Evolutionary conservation across 805 yeast species (phyloP).

Genomic region (Candida gorgasii): DNA sequence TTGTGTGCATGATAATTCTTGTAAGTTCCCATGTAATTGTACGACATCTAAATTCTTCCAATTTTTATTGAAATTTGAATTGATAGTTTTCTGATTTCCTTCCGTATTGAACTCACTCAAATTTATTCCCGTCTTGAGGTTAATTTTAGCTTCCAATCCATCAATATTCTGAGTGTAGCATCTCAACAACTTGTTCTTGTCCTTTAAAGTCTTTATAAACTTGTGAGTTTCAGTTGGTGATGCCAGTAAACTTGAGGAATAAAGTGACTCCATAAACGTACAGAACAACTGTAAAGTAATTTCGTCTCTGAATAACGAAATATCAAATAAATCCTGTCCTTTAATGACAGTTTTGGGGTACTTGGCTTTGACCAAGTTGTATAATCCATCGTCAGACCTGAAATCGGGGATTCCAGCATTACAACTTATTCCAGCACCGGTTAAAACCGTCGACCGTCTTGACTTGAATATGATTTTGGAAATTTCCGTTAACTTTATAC

Average conservation of each 20-base stretch:
- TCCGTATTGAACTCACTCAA: constrained; percentile 25
- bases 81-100: constrained; percentile 13
- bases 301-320: constrained; percentile 72
- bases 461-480: constrained; percentile 50
- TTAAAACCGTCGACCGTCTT: constrained; percentile 63
- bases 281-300: constrained; percentile 73
- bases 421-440: constrained; percentile 97
- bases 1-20: constrained; percentile 70
- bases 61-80: constrained; percentile 28
- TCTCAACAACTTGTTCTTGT: constrained; percentile 65
- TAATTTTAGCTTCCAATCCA: constrained; percentile 71
- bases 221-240: constrained; percentile 82
- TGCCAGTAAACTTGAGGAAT: constrained; percentile 63
- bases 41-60: constrained; percentile 77
- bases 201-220: constrained; percentile 63
- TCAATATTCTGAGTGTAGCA: constrained; percentile 97
- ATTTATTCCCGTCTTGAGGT: constrained; percentile 59
- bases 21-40: constrained; percentile 89
- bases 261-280: constrained; percentile 82
- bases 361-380: constrained; percentile 65
- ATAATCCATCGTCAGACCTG: constrained; percentile 80
- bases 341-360: constrained; percentile 64
- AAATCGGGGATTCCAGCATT: constrained; percentile 98
- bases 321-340: constrained; percentile 91
- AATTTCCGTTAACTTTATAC: constrained; percentile 39